Conservation (phyloP, 371 early-diverging fungal genomes). For the Circinella minor region DNA sequence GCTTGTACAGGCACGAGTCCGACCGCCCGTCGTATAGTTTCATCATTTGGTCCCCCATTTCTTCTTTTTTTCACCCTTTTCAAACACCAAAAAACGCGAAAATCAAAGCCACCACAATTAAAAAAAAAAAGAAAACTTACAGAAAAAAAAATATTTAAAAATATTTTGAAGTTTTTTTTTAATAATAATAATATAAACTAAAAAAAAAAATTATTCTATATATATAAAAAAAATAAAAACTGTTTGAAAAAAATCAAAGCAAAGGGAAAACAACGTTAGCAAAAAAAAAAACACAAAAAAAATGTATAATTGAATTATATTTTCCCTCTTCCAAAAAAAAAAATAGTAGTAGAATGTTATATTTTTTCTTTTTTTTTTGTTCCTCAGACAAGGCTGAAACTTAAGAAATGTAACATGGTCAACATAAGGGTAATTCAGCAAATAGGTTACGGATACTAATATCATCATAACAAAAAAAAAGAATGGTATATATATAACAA, state of each 20-base stretch:
- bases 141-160: no score
- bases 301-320: no score
- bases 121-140: no score
- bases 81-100: neutral
- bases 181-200: no score
- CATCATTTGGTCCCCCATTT: constrained; percentile 20
- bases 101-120: no score
- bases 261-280: no score
- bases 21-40: constrained; percentile 41
- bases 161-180: no score
- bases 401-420: constrained; percentile 25
- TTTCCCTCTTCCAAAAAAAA: neutral
- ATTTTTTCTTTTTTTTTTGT: neutral
- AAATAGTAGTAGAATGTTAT: neutral
- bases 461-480: constrained; percentile 20
- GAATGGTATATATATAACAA: neutral
- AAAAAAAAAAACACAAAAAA: no score
- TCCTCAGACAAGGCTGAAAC: constrained; percentile 41
- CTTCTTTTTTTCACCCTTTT: neutral
- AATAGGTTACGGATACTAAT: constrained; percentile 23
- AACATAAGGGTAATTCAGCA: constrained; percentile 40
- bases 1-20: constrained; percentile 45
- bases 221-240: no score
- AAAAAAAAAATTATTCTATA: no score
- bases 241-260: no score